These are phyloP conservation scores for Exidia glandulosa DNA, from an alignment of 768 basidiomycete species.

Conservation along the genomic window DNA sequence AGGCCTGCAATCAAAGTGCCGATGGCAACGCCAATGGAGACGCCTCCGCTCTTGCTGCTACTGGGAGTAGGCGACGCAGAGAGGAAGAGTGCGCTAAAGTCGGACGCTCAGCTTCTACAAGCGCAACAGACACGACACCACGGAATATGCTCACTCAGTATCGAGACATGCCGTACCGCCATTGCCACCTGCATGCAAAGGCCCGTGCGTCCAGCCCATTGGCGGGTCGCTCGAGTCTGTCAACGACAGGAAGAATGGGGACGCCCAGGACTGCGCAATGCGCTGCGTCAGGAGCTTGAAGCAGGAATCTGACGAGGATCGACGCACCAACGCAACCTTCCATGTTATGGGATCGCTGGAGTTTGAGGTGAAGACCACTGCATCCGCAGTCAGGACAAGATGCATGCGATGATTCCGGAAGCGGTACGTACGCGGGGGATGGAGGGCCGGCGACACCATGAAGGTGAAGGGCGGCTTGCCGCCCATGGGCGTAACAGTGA, in stretches of 20 bases:
- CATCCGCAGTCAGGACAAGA: background rate
- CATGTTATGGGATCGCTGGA: background rate
- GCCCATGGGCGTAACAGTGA: background rate
- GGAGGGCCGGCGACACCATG: background rate
- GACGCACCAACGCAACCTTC: background rate
- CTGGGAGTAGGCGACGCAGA: no score
- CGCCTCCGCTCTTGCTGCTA: background rate
- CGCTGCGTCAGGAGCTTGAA: background rate
- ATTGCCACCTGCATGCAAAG: background rate
- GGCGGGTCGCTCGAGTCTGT: background rate
- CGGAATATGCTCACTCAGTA: background rate
- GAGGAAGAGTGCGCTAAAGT: no score
- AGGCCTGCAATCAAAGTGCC: background rate
- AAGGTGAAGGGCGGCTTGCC: background rate
- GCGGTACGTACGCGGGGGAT: background rate
- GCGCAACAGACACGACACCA: background rate
- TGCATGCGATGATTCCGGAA: background rate
- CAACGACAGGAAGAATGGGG: background rate
- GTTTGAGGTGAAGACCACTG: background rate
- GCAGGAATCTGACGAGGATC: background rate
- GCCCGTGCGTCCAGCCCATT: background rate
- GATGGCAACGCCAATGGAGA: background rate
- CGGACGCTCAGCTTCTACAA: no score
- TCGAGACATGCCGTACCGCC: background rate
- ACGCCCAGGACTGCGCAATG: background rate